A percentile compares a stretch with the other conserved stretches of the same genome.
Conservation (phyloP, 495 filamentous ascomycete genomes). For the Penicillium riverlandense region DNA sequence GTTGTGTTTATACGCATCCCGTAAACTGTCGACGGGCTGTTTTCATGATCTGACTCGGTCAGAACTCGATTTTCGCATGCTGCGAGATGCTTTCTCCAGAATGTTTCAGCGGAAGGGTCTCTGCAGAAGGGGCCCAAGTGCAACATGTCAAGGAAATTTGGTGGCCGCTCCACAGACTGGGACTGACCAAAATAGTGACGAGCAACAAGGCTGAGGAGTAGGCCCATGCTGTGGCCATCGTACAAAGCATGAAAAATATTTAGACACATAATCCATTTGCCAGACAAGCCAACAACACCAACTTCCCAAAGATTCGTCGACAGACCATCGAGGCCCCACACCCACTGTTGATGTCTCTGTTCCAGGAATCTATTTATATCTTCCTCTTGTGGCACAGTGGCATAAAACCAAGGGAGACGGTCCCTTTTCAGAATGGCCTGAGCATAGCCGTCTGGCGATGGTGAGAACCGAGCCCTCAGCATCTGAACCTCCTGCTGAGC, state of each 20-base stretch:
- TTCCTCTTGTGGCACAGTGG: conserved; percentile 10
- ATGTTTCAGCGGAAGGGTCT: conserved; percentile 39
- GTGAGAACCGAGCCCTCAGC: conserved; percentile 58
- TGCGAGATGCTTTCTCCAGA: conserved; percentile 61
- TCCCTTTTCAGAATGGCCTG: conserved; percentile 53
- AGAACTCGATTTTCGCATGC: conserved; percentile 26
- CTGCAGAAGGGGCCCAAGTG: conserved; percentile 38
- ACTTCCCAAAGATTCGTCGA: conserved; percentile 35
- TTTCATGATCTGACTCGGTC: not conserved
- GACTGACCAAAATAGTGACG: conserved; percentile 21
- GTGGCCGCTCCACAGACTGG: not conserved
- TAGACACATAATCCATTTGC: conserved; percentile 39
- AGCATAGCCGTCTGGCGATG: conserved; percentile 61
- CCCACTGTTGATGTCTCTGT: conserved; percentile 35
- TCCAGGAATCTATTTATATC: conserved; percentile 19
- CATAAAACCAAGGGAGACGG: conserved; percentile 41
- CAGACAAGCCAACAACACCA: conserved; percentile 25
- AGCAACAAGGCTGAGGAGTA: conserved; percentile 54
- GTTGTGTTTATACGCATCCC: conserved; percentile 10
- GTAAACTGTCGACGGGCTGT: conserved; percentile 8
- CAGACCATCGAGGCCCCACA: conserved; percentile 14
- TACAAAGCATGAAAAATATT: conserved; percentile 83
- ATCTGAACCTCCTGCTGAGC: conserved; percentile 45
- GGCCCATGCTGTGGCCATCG: conserved; percentile 69
- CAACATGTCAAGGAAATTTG: conserved; percentile 34